phyloP scores from a whole-genome alignment of 2,329 filamentous ascomycete genomes.

The Aureobasidium leucospermi region DNA sequence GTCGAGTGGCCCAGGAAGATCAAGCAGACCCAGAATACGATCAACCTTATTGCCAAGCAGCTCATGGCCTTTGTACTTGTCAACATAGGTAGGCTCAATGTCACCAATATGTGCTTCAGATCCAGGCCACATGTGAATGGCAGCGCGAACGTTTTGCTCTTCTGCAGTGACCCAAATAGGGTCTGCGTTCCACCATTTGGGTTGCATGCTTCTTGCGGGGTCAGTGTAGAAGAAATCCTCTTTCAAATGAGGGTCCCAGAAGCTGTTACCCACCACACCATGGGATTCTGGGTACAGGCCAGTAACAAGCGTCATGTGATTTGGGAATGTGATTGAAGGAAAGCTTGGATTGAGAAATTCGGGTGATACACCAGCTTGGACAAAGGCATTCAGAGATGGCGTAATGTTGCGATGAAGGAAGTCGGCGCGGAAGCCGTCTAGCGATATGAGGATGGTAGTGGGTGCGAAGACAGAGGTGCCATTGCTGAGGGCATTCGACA shows the following conservation, averaged over 20 bases:
- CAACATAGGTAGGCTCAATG: slow-evolving; percentile 69
- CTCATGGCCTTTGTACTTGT: slow-evolving; percentile 78
- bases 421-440: slow-evolving; percentile 94
- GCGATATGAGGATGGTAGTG: slow-evolving; percentile 86
- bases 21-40: slow-evolving; percentile 73
- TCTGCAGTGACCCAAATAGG: slow-evolving; percentile 93
- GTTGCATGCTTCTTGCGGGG: slow-evolving; percentile 63
- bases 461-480: slow-evolving; percentile 84
- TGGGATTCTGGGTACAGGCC: slow-evolving; percentile 89
- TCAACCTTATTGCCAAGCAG: slow-evolving; percentile 66
- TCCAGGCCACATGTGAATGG: slow-evolving; percentile 98
- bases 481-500: slow-evolving; percentile 49
- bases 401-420: slow-evolving; percentile 80
- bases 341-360: slow-evolving; percentile 92
- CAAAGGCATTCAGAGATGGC: slow-evolving; percentile 69
- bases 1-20: slow-evolving; percentile 66
- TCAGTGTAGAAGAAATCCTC: slow-evolving; percentile 87
- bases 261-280: slow-evolving; percentile 86
- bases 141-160: slow-evolving; percentile 66
- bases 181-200: slow-evolving; percentile 93
- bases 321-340: slow-evolving; percentile 88
- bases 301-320: slow-evolving; percentile 90
- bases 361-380: slow-evolving; percentile 79
- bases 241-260: slow-evolving; percentile 74
- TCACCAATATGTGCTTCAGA: slow-evolving; percentile 74